phyloP scores from a whole-genome alignment of 2,329 filamentous ascomycete genomes.

The Neurospora crassa region DNA sequence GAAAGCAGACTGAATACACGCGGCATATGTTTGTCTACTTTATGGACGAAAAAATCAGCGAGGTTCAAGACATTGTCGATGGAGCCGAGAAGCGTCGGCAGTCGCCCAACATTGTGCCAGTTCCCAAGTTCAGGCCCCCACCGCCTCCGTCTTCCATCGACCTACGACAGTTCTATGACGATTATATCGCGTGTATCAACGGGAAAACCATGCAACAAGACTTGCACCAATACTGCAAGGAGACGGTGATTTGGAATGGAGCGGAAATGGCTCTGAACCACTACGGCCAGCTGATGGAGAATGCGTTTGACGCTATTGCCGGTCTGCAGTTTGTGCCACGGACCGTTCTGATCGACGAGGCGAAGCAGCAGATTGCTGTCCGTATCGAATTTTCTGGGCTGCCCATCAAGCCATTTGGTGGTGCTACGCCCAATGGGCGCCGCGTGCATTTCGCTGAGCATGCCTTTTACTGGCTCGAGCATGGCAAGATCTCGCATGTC shows the following conservation, averaged over 20 bases:
- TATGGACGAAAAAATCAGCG: conserved; percentile 7
- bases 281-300: conserved; percentile 12
- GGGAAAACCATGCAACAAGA: conserved; percentile 6
- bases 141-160: conserved; percentile 10
- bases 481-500: conserved; percentile 14
- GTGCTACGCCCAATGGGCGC: conserved; percentile 11
- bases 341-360: conserved; percentile 11
- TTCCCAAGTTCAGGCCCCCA: conserved; percentile 5
- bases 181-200: conserved; percentile 16
- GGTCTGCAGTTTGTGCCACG: conserved; percentile 11
- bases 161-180: conserved; percentile 10
- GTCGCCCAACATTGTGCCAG: not conserved
- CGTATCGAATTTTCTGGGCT: conserved; percentile 15
- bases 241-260: conserved; percentile 11
- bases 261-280: conserved; percentile 3
- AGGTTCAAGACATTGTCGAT: conserved; percentile 8
- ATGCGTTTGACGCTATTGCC: conserved; percentile 11
- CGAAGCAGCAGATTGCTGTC: conserved; percentile 11
- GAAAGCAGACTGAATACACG: conserved; percentile 7
- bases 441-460: conserved; percentile 14
- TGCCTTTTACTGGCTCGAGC: conserved; percentile 17
- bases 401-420: conserved; percentile 11
- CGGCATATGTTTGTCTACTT: conserved; percentile 13
- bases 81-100: conserved; percentile 3
- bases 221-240: conserved; percentile 11